Percentiles rank a stretch among this genome's conserved stretches.
Evolutionary conservation across 768 basidiomycete genomes (phyloP).

Genomic region (Dioszegia hungarica): DNA sequence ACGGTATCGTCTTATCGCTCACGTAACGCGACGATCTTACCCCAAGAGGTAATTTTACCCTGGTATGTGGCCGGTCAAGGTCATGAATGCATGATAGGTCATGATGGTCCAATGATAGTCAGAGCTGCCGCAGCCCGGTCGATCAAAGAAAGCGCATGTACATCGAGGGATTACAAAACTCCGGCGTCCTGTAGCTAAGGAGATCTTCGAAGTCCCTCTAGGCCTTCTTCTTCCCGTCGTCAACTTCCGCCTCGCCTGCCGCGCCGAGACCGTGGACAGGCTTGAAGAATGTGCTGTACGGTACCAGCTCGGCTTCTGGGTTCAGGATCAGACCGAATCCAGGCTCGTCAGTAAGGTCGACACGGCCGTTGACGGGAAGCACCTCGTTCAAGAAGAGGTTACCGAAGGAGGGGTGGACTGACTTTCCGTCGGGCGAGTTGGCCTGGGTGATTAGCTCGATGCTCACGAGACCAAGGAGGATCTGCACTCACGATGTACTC

Average conservation of each 20-base stretch:
- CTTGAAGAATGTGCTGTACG: slow-evolving; percentile 39
- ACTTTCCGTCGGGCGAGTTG: slow-evolving; percentile 52
- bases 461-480: slow-evolving; percentile 8
- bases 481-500: slow-evolving; percentile 36
- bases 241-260: slow-evolving; percentile 18
- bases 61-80: too few species aligned
- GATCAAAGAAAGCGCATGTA: too few species aligned
- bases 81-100: too few species aligned
- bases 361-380: slow-evolving; percentile 49
- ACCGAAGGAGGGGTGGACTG: slow-evolving; percentile 52
- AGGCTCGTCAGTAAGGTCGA: slow-evolving; percentile 49
- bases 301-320: slow-evolving; percentile 49
- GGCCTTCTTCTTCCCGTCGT: slow-evolving; percentile 3
- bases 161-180: too few species aligned
- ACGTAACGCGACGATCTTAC: neutral
- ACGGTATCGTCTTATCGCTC: neutral
- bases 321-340: slow-evolving; percentile 53
- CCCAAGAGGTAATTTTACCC: too few species aligned
- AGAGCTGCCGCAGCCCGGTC: too few species aligned
- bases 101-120: too few species aligned
- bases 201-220: too few species aligned
- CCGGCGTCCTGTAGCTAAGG: too few species aligned
- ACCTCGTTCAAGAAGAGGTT: slow-evolving; percentile 53
- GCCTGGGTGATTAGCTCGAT: slow-evolving; percentile 22
- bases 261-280: slow-evolving; percentile 24